phyloP scores from a whole-genome alignment of 225 moss, liverwort and hornwort genomes.

The Lunularia cruciata region DNA sequence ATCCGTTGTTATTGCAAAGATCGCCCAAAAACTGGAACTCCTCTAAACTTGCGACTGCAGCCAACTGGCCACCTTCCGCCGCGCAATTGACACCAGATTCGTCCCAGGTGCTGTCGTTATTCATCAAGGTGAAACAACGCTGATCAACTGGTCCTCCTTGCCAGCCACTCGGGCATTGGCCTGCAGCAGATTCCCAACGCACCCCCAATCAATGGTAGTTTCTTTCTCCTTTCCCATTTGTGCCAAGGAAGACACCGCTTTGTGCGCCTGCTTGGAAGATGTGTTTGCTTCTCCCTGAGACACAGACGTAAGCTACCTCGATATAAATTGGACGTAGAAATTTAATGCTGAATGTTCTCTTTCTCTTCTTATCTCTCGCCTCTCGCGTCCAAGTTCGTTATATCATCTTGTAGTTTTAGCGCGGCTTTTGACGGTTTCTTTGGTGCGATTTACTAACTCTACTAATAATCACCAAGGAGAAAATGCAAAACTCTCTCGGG shows the following conservation, averaged over 20 bases:
- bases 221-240: slow-evolving; percentile 41
- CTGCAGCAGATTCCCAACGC: slow-evolving; percentile 62
- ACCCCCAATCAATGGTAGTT: slow-evolving; percentile 48
- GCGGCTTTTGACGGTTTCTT: too few species aligned
- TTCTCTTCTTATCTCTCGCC: too few species aligned
- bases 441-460: too few species aligned
- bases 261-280: slow-evolving; percentile 39
- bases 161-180: slow-evolving; percentile 86
- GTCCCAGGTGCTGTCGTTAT: slow-evolving; percentile 60
- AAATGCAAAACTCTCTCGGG: too few species aligned
- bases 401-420: too few species aligned
- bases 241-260: slow-evolving; percentile 43
- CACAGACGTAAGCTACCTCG: slow-evolving; percentile 45
- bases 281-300: slow-evolving; percentile 42
- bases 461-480: too few species aligned
- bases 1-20: slow-evolving; percentile 42
- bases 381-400: background rate
- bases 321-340: slow-evolving; percentile 29
- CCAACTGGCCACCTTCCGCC: slow-evolving; percentile 62
- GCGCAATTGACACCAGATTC: slow-evolving; percentile 62
- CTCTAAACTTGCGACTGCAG: slow-evolving; percentile 57
- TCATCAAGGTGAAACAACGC: slow-evolving; percentile 64
- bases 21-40: slow-evolving; percentile 61
- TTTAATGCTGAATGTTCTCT: background rate
- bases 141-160: slow-evolving; percentile 70